Evolutionary conservation across 2,329 filamentous ascomycete genomes (phyloP), one percentile per base, ranked within the genome.

Genomic region (Chaetomium sp.): DNA sequence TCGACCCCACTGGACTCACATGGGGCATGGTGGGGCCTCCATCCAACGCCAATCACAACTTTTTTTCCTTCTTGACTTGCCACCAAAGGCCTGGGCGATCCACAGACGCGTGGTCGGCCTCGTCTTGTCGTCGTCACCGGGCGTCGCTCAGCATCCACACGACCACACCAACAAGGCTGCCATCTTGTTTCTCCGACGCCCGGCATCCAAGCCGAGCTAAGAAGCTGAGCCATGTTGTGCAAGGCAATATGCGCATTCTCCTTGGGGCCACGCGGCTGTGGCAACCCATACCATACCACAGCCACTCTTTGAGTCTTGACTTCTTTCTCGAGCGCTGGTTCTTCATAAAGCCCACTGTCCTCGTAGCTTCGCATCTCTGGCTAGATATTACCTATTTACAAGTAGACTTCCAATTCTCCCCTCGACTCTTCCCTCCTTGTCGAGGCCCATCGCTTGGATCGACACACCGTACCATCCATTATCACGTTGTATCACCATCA

Each of bases 81-180:
- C 23, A 50, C 42, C 19, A 8, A 21, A 42, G 10, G 29, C 27
- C 47, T 19, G 55, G 49, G 56, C 55, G 33, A 38, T 59, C 62
- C 62, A 64, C 56, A 60, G 62, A 64, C 62, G 62, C 62, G 62
- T 63, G 23, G 49, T 27, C 47, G 23, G 29, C 25, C 9, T 21
- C 53, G 53, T 56, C 21, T 35, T 35, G 35, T 31, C 19, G 35
- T 60, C 62, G 62, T 64, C 62, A 64, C 57, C 29, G 62, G 62
- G 62, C 62, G 62, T 64, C 29, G 42, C 42, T 35, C 38, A 27
- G 7, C 21, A 13, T 29, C 47, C 49, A 56, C 56, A 25, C 23
- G 49, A 54, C 47, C 35, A 23, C 38, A 38, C 50, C 13, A 12
- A 47, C 60, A 25, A 57, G 53, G 35, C 60, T 49, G 31, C 35